Evolutionary conservation across 176 grass and related monocot species (phyloP).

Genomic region (Oropetium thomaeum): DNA sequence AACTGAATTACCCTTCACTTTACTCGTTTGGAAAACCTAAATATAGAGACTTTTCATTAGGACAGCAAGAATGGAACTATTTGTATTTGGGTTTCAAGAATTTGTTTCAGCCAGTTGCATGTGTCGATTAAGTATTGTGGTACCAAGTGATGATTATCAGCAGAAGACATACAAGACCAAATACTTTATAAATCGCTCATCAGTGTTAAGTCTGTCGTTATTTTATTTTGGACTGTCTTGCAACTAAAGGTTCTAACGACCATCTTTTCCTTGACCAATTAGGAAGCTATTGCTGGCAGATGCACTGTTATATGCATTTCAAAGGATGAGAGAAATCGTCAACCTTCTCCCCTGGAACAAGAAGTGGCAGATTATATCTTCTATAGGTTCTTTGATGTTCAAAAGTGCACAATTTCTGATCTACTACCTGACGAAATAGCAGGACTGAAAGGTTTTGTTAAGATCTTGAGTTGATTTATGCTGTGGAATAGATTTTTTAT

Average conservation of each 20-base stretch:
- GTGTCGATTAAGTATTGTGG: neutral
- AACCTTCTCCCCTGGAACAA: conserved; percentile 60
- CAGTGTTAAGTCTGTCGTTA: conserved; percentile 19
- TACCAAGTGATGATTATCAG: neutral
- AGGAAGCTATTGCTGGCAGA: conserved; percentile 90
- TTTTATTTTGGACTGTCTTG: conserved; percentile 7
- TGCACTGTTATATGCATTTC: conserved; percentile 82
- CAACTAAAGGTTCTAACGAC: conserved; percentile 25
- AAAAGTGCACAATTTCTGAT: conserved; percentile 50
- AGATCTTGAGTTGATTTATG: conserved; percentile 25
- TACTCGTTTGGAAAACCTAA: conserved; percentile 11
- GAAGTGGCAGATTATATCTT: conserved; percentile 77
- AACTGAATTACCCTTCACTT: neutral
- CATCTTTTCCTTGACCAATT: conserved; percentile 29
- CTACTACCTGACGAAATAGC: conserved; percentile 57
- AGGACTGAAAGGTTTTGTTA: conserved; percentile 44
- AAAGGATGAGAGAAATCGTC: conserved; percentile 65
- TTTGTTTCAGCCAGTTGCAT: conserved; percentile 10
- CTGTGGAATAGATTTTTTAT: conserved; percentile 11
- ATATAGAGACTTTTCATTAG: neutral
- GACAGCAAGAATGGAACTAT: conserved; percentile 12
- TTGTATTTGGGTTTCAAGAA: neutral
- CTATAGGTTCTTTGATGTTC: conserved; percentile 72
- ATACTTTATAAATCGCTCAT: neutral
- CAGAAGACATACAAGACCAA: neutral